A percentile compares a stretch with the other conserved stretches of the same genome.
phyloP scores from a whole-genome alignment of 2,329 filamentous ascomycete genomes.

The Fusarium sororula region DNA sequence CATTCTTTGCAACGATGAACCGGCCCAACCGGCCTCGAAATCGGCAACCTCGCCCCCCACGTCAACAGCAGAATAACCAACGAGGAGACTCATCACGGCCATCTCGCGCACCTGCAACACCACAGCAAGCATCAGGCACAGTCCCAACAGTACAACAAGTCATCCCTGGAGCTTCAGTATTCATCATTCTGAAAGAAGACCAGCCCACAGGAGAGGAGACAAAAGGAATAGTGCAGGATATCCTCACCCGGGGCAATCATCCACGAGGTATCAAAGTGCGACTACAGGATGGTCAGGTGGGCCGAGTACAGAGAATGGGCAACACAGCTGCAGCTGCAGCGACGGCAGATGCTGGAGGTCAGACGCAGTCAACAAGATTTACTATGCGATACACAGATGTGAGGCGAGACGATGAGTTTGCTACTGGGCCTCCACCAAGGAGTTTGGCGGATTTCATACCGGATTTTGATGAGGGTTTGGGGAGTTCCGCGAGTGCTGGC shows the following conservation, averaged over 20 bases:
- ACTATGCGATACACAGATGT: slow-evolving; percentile 48
- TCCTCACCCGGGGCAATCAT: slow-evolving; percentile 78
- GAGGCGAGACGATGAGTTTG: slow-evolving; percentile 49
- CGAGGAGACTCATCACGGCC: slow-evolving; percentile 25
- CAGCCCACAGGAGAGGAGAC: slow-evolving; percentile 79
- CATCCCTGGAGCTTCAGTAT: slow-evolving; percentile 69
- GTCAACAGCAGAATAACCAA: slow-evolving; percentile 35
- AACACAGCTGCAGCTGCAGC: slow-evolving; percentile 16
- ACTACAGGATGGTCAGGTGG: slow-evolving; percentile 74
- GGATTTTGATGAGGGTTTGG: slow-evolving; percentile 41
- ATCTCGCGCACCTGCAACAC: slow-evolving; percentile 42
- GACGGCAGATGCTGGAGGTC: background rate
- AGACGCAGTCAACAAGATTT: slow-evolving; percentile 37
- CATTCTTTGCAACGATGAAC: slow-evolving; percentile 40
- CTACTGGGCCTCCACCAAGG: slow-evolving; percentile 51
- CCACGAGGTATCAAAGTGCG: slow-evolving; percentile 83
- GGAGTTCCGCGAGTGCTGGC: slow-evolving; percentile 1
- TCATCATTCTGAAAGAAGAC: slow-evolving; percentile 79
- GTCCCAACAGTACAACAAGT: slow-evolving; percentile 64
- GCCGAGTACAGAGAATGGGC: slow-evolving; percentile 74
- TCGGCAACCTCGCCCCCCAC: slow-evolving; percentile 43
- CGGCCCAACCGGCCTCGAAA: slow-evolving; percentile 48
- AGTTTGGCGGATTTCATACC: slow-evolving; percentile 60
- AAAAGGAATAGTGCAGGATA: slow-evolving; percentile 69
- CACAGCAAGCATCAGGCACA: slow-evolving; percentile 48